These are phyloP conservation scores for Xanthoconium stramineum DNA, from an alignment of 768 basidiomycete genomes.

Conservation along the genomic window DNA sequence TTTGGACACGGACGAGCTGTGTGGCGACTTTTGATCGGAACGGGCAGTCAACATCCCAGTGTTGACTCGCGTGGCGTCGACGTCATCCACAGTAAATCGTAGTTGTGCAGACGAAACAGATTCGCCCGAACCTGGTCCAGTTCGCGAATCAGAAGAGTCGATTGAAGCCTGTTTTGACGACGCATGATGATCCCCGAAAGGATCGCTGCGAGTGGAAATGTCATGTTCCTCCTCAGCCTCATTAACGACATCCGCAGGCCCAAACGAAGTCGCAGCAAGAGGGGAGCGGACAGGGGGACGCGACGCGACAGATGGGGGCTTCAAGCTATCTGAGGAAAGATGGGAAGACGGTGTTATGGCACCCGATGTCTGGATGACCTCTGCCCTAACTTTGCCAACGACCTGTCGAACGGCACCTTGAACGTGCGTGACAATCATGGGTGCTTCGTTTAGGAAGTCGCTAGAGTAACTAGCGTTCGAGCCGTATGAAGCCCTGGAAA, in stretches of 20 bases:
- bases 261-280: slow-evolving; percentile 67
- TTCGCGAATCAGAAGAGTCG: slow-evolving; percentile 22
- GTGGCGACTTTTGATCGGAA: slow-evolving; percentile 41
- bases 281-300: slow-evolving; percentile 60
- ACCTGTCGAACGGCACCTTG: slow-evolving; percentile 66
- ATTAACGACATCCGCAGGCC: slow-evolving; percentile 58
- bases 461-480: slow-evolving; percentile 73
- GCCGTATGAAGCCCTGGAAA: slow-evolving; percentile 66
- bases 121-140: slow-evolving; percentile 36
- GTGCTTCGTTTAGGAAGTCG: slow-evolving; percentile 77
- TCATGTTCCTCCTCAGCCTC: slow-evolving; percentile 41
- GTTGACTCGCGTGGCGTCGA: slow-evolving; percentile 66
- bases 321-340: slow-evolving; percentile 37
- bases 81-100: slow-evolving; percentile 55
- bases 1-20: slow-evolving; percentile 62
- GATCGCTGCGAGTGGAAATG: slow-evolving; percentile 38
- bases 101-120: slow-evolving; percentile 50
- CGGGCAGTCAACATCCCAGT: slow-evolving; percentile 44
- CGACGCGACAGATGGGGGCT: slow-evolving; percentile 35
- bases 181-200: slow-evolving; percentile 60
- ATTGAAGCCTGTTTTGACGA: slow-evolving; percentile 16
- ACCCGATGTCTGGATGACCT: slow-evolving; percentile 65
- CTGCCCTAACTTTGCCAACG: slow-evolving; percentile 73
- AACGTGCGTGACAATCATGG: slow-evolving; percentile 73
- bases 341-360: slow-evolving; percentile 28